Conservation (phyloP, 2,329 filamentous ascomycete species). For the Aureobasidium vineae region DNA sequence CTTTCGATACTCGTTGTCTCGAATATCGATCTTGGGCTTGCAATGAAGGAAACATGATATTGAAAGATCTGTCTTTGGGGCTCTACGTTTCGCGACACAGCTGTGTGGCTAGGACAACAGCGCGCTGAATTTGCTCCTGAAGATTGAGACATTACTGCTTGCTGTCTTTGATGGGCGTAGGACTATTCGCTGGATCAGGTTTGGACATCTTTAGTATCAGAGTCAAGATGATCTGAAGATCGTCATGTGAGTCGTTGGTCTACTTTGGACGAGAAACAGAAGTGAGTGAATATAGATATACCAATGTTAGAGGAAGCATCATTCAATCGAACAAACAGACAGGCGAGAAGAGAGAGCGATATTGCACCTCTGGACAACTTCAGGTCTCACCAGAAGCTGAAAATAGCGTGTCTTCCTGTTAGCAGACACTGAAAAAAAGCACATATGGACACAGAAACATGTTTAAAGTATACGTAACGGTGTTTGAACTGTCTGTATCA, state of each 20-base stretch:
- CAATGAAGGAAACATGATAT: no score
- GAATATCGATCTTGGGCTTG: no score
- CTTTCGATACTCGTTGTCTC: no score
- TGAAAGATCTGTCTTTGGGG: no score
- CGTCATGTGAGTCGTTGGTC: background rate
- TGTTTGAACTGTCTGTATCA: no score
- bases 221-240: background rate
- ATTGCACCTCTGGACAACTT: no score
- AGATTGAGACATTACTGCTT: background rate
- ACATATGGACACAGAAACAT: no score
- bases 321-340: background rate
- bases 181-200: background rate
- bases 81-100: background rate
- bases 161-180: background rate
- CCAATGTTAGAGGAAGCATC: background rate
- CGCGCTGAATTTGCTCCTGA: background rate
- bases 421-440: no score
- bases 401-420: no score
- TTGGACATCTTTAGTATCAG: background rate
- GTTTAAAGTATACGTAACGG: no score
- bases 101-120: background rate
- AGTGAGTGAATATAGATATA: background rate
- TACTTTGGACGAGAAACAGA: background rate
- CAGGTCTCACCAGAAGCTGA: no score
- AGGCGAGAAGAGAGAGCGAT: no score